phyloP scores from a whole-genome alignment of 176 grass and related monocot species.

The Miscanthus lutarioriparius region DNA sequence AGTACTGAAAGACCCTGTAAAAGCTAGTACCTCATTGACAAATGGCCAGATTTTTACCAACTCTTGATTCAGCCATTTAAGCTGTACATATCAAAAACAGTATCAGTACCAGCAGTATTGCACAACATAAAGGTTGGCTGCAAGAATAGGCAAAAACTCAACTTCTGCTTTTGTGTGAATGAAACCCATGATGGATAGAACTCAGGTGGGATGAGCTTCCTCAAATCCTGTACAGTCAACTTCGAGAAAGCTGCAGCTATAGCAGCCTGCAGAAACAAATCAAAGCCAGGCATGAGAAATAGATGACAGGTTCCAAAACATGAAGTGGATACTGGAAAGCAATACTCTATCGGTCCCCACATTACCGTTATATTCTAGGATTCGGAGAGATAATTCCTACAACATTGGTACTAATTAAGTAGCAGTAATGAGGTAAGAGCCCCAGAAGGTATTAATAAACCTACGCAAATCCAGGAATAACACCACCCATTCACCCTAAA shows the following conservation, averaged over 20 bases:
- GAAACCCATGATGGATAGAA: slow-evolving; percentile 98
- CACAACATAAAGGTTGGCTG: neutral
- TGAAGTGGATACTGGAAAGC: neutral
- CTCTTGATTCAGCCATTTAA: slow-evolving; percentile 95
- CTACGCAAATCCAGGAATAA: neutral
- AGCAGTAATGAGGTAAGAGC: neutral
- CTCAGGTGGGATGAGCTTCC: slow-evolving; percentile 66
- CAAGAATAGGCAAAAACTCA: slow-evolving; percentile 43
- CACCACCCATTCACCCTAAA: slow-evolving; percentile 2
- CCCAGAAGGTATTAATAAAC: neutral
- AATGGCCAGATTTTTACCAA: slow-evolving; percentile 90
- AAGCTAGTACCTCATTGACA: slow-evolving; percentile 65
- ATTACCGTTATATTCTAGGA: neutral
- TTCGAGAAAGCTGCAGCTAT: slow-evolving; percentile 66
- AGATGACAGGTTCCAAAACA: neutral
- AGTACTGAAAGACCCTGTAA: slow-evolving; percentile 33
- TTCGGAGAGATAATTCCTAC: neutral
- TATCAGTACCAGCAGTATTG: slow-evolving; percentile 46
- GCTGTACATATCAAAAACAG: slow-evolving; percentile 45
- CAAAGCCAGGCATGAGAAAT: slow-evolving; percentile 6
- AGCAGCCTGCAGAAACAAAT: slow-evolving; percentile 52
- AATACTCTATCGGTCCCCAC: neutral
- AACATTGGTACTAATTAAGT: neutral
- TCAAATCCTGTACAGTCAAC: slow-evolving; percentile 78
- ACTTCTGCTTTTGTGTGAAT: slow-evolving; percentile 88